These are phyloP conservation scores for Eremothecium coryli DNA, from an alignment of 1,139 yeast genomes.

Conservation along the genomic window DNA sequence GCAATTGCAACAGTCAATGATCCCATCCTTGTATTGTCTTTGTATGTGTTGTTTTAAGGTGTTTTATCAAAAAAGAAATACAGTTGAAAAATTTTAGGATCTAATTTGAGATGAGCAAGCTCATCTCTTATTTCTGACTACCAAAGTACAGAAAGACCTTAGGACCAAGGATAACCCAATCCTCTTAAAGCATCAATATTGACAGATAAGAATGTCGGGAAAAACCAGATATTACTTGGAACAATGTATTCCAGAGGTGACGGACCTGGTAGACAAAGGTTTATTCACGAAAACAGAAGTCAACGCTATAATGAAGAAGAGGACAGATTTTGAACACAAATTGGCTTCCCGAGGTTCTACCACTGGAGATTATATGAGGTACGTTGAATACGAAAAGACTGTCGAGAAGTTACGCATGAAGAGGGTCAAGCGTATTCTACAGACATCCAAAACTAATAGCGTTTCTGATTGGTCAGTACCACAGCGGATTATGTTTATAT, in stretches of 20 bases:
- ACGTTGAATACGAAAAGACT: constrained; percentile 72
- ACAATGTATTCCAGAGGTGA: constrained; percentile 85
- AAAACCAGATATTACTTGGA: constrained; percentile 71
- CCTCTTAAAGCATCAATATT: no score
- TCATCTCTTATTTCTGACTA: no score
- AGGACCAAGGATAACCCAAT: no score
- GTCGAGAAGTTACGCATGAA: constrained; percentile 71
- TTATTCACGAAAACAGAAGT: constrained; percentile 75
- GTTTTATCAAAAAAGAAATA: no score
- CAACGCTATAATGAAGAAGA: constrained; percentile 76
- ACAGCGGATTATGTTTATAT: constrained; percentile 73
- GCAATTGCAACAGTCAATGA: no score
- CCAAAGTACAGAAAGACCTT: no score
- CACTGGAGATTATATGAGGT: constrained; percentile 67
- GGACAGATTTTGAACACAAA: constrained; percentile 94
- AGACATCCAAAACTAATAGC: constrained; percentile 41
- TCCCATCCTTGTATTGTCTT: no score
- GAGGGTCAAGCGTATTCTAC: constrained; percentile 54
- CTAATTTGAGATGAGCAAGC: no score
- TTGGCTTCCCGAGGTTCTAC: constrained; percentile 76
- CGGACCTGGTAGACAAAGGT: constrained; percentile 75
- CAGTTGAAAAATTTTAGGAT: no score
- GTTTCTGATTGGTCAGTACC: constrained; percentile 84
- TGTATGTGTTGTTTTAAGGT: no score
- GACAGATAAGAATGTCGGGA: constrained; percentile 67